Evolutionary conservation across 352 stramenopile species (phyloP).

Genomic region (Phytophthora brassicae): DNA sequence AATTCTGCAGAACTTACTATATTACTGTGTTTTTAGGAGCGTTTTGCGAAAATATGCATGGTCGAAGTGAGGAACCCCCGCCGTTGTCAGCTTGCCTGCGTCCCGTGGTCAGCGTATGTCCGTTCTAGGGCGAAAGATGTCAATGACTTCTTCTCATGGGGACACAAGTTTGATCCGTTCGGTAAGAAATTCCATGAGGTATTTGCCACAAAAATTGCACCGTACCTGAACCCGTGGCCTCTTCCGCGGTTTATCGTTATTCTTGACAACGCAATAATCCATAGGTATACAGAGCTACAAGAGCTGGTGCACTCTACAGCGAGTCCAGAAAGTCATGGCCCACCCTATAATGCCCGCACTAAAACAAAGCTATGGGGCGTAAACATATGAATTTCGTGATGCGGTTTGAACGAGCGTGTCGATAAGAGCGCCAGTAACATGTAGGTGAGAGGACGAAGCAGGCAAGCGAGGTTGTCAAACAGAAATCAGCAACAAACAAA

Average conservation of each 20-base stretch:
- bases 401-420: too few species aligned
- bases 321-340: too few species aligned
- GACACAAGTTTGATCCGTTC: conserved; percentile 23
- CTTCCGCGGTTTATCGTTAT: conserved; percentile 32
- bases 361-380: too few species aligned
- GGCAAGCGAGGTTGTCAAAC: too few species aligned
- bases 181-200: conserved; percentile 25
- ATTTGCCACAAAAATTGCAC: conserved; percentile 20
- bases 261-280: conserved; percentile 35
- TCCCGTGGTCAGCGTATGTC: conserved; percentile 19
- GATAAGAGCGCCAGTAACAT: too few species aligned
- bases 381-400: too few species aligned
- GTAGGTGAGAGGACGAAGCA: too few species aligned
- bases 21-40: conserved; percentile 6
- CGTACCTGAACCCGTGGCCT: conserved; percentile 30
- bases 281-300: conserved; percentile 23
- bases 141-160: conserved; percentile 23
- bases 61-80: conserved; percentile 3
- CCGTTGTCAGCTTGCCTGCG: conserved; percentile 20
- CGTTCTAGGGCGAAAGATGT: conserved; percentile 23
- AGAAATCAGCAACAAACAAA: too few species aligned
- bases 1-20: too few species aligned
- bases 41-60: conserved; percentile 3
- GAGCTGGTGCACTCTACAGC: conserved; percentile 1
- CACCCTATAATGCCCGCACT: too few species aligned